Percentiles rank a stretch among this genome's conserved stretches.
phyloP scores from a whole-genome alignment of 73 alveolate genomes.

The Paramecium sexaurelia region DNA sequence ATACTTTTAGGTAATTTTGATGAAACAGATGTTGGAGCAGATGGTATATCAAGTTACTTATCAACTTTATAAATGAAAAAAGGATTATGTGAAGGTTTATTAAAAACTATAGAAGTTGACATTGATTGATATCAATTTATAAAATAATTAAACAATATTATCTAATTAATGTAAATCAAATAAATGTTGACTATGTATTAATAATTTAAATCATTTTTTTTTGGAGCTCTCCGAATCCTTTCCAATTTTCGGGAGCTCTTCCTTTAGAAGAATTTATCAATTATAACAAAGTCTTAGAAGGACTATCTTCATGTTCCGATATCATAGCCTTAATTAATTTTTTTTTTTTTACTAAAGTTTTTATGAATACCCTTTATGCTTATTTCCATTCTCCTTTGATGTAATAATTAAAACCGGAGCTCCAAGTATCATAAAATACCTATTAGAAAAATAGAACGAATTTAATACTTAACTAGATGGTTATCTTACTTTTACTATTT shows the following conservation, averaged over 20 bases:
- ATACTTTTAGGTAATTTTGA: constrained; percentile 9
- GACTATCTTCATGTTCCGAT: constrained; percentile 71
- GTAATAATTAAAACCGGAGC: constrained; percentile 79
- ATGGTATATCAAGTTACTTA: neutral
- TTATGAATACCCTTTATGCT: constrained; percentile 78
- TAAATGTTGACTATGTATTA: neutral
- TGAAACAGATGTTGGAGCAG: constrained; percentile 56
- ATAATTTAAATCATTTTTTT: constrained; percentile 72
- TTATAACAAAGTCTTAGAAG: constrained; percentile 68
- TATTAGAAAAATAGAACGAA: constrained; percentile 35
- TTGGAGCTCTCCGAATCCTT: constrained; percentile 84
- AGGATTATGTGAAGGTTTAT: neutral
- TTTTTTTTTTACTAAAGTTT: constrained; percentile 69
- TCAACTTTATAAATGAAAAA: neutral
- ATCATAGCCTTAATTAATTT: constrained; percentile 27
- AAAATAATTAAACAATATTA: neutral
- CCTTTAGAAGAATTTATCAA: constrained; percentile 65
- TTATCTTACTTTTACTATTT: constrained; percentile 75
- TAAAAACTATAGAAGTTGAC: neutral
- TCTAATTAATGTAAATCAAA: too few species aligned
- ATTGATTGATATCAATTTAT: neutral
- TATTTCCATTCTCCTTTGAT: constrained; percentile 89
- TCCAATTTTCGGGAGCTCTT: constrained; percentile 89
- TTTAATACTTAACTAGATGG: constrained; percentile 60
- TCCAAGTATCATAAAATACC: constrained; percentile 80